Evolutionary conservation across 768 basidiomycete species (phyloP).

Genomic region (Chlorophyllum brunneum): DNA sequence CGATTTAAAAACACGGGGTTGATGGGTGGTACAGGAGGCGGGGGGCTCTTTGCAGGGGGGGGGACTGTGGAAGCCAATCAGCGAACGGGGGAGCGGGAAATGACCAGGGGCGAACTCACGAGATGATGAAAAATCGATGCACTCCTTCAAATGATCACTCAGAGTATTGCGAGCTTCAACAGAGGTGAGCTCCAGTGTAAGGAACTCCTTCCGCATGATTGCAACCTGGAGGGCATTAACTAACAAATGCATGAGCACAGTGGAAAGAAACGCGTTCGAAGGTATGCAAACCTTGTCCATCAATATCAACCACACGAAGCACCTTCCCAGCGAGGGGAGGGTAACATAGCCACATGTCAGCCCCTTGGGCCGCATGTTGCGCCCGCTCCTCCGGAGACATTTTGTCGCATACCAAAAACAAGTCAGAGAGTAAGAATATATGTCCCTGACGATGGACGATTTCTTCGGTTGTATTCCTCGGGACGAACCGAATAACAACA

Average conservation of each 20-base stretch:
- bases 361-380: conserved; percentile 45
- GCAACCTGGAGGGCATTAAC: conserved; percentile 72
- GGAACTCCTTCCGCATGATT: conserved; percentile 85
- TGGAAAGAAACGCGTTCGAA: not conserved
- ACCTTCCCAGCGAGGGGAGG: conserved; percentile 96
- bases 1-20: conserved; percentile 22
- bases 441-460: conserved; percentile 76
- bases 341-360: conserved; percentile 91
- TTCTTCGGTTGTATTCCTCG: conserved; percentile 69
- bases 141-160: conserved; percentile 71
- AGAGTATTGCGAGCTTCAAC: conserved; percentile 56
- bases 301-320: conserved; percentile 61
- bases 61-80: conserved; percentile 36
- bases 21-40: conserved; percentile 62
- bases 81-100: not conserved
- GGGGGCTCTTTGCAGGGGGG: conserved; percentile 56
- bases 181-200: conserved; percentile 64
- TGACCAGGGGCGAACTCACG: conserved; percentile 44
- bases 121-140: conserved; percentile 74
- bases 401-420: conserved; percentile 87
- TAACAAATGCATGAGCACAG: conserved; percentile 24
- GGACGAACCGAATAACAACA: conserved; percentile 72
- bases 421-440: conserved; percentile 86
- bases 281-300: conserved; percentile 51
- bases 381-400: conserved; percentile 66